phyloP scores from a whole-genome alignment of 805 yeast species.

The Barnettozyma pratensis region DNA sequence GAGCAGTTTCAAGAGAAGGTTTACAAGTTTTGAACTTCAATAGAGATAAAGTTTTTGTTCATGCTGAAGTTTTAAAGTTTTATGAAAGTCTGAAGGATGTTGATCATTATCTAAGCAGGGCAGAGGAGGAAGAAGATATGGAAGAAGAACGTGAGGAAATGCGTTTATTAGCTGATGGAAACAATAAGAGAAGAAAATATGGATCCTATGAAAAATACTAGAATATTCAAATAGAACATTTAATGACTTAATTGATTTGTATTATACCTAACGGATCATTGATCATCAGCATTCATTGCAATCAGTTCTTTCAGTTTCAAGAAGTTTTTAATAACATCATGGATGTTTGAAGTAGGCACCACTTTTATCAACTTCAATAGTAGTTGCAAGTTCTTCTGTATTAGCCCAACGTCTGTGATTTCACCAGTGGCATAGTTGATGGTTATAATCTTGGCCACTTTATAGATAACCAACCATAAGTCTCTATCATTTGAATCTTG shows the following conservation, averaged over 20 bases:
- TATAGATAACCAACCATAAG: slow-evolving; percentile 50
- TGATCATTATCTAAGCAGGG: slow-evolving; percentile 20
- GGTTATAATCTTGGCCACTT: slow-evolving; percentile 5
- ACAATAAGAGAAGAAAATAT: too few relatives aligned
- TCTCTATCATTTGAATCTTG: slow-evolving; percentile 10
- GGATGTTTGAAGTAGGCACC: slow-evolving; percentile 4
- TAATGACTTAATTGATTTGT: too few relatives aligned
- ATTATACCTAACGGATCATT: too few relatives aligned
- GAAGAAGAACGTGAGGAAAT: slow-evolving; percentile 26
- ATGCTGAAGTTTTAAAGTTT: slow-evolving; percentile 64
- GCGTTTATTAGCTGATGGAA: neutral
- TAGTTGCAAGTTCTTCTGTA: neutral
- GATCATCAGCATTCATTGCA: neutral
- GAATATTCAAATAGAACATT: too few relatives aligned
- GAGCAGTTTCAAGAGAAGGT: slow-evolving; percentile 82
- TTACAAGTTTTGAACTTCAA: slow-evolving; percentile 76
- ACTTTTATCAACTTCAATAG: slow-evolving; percentile 5
- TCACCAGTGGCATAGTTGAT: slow-evolving; percentile 7
- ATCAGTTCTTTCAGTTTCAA: slow-evolving; percentile 1
- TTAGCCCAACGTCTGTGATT: neutral
- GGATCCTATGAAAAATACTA: too few relatives aligned
- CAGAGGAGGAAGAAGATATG: neutral
- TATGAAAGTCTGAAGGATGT: slow-evolving; percentile 44
- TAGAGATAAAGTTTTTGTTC: slow-evolving; percentile 58
- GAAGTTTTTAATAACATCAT: slow-evolving; percentile 4